Base-by-base conservation (phyloP, 805 yeast species). In the Komagataella mondaviorum region DNA sequence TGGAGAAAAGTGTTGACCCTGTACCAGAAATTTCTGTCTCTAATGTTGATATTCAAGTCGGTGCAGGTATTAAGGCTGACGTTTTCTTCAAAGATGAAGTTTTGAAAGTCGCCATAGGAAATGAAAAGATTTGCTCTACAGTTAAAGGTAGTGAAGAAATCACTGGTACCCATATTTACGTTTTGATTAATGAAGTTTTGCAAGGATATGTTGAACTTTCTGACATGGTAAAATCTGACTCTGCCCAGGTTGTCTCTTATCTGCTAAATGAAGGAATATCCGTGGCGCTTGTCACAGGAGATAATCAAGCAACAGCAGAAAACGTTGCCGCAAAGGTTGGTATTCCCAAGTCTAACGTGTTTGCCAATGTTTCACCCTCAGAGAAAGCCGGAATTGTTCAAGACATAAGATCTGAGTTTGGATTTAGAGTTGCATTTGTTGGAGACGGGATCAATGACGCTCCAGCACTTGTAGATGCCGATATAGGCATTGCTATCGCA, bases 391-490 rank as follows among this genome's bases (percentile, higher is more conserved):
- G 75, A 30, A 72, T 88, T 39, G 80, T 93, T 20, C 67, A 68
- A 45, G 71, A 73, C 49, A 68, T 88, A 51, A 86, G 83, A 59
- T 64, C 59, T 14, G 53, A 50, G 22, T 44, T 48, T 12, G 71
- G 70, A 1, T 59, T 67, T 8, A 69, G 71, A 16, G 83, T 93
- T 46, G 91, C 90, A 5, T 89, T 95, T 72, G 83, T 93, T 20
- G 99, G 99, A 44, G 99, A 93, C 67, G 99, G 99, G 54, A 87
- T 93, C 57, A 93, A 93, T 65, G 99, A 93, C 63, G 95, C 98
- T 0, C 97, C 99, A 0, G 98, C 98, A 0, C 73, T 93, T 51
- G 95, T 88, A 1, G 76, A 84, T 52, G 85, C 96, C 1, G 88
- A 89, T 57, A 68, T 93, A 17, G 99, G 99, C 22, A 80, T 95